A percentile compares a stretch with the other conserved stretches of the same genome.
Evolutionary conservation across 2,329 filamentous ascomycete species (phyloP).

Genomic region (Amesomyces nigricolor): DNA sequence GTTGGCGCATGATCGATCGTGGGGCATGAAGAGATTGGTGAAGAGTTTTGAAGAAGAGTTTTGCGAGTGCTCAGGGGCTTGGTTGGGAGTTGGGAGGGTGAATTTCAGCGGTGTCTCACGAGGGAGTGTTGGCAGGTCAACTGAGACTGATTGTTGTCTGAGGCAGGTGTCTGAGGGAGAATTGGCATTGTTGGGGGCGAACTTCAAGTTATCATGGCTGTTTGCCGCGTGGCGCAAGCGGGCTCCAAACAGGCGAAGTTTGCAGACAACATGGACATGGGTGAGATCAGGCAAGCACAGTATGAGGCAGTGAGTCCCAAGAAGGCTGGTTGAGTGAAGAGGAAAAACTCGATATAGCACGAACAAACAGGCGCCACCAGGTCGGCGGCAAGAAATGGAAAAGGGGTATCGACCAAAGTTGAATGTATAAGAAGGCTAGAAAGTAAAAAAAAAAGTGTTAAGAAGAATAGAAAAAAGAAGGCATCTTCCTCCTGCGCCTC

Average conservation of each 20-base stretch:
- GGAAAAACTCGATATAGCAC: background rate
- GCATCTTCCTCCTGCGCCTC: background rate
- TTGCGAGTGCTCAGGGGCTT: no score
- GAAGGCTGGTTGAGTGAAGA: background rate
- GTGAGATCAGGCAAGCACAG: background rate
- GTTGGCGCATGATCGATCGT: no score
- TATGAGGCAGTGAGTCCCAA: background rate
- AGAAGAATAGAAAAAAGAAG: background rate
- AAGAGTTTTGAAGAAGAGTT: background rate
- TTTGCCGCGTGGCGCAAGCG: background rate
- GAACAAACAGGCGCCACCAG: background rate
- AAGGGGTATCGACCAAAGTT: constrained; percentile 19
- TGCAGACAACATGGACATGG: background rate
- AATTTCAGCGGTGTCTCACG: no score
- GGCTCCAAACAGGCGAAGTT: background rate
- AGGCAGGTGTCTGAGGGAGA: no score
- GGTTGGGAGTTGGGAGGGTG: background rate
- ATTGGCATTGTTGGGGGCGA: no score
- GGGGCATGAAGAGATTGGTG: background rate
- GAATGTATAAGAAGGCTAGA: constrained; percentile 16
- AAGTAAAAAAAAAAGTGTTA: constrained; percentile 8
- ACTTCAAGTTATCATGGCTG: no score
- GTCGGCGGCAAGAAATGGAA: constrained; percentile 1
- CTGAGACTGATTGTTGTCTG: no score
- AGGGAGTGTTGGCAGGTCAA: no score